Evolutionary conservation across 1,284 basidiomycete genomes (phyloP), one percentile per base, ranked within the genome.

Genomic region (Sphaerobolus stellatus): DNA sequence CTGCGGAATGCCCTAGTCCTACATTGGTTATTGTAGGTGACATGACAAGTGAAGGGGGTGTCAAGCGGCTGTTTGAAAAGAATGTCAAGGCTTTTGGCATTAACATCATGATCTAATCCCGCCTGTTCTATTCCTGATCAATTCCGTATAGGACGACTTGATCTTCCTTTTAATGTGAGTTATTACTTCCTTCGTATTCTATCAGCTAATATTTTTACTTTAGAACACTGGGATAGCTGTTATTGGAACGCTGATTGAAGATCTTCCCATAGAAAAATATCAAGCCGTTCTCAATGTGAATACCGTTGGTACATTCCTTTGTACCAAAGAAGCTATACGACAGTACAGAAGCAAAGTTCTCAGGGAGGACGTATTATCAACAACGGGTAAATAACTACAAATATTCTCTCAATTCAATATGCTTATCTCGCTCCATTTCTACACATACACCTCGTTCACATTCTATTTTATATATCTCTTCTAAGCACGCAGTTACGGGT

Each of bases 81-180:
- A 76, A 84, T 1, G 66, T 82, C 44, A 68, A 75, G 24, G 74
- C 75, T 54, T 91, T 86, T 63, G 88, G 87, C 81, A 62, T 45
- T 74, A 62, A 22, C 25, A n/a, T n/a, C n/a, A n/a, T n/a, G n/a
- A 11, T 58, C 11, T 30, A 6, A 28, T 48, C 28, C 9, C 29
- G 30, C 56, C 28, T 41, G 40, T 34, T 13, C 25, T 43, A 40
- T 28, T 40, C 27, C 40, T 27, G 25, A 55, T n/a, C 58, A n/a
- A n/a, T n/a, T n/a, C n/a, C n/a, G n/a, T n/a, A n/a, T n/a, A 88
- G 86, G 85, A 5, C 76, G 85, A 2, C 64, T 92, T 22, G 90
- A 93, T 65, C 62, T 92, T n/a, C 63, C 89, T 16, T 93, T 92
- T 74, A 92, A 93, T 66, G 90, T 86, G 62, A 67, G 79, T n/a